A percentile compares a stretch with the other conserved stretches of the same genome.
These are phyloP conservation scores for Hypoxylon intermedium DNA, from an alignment of 495 filamentous ascomycete species.

Conservation along the genomic window DNA sequence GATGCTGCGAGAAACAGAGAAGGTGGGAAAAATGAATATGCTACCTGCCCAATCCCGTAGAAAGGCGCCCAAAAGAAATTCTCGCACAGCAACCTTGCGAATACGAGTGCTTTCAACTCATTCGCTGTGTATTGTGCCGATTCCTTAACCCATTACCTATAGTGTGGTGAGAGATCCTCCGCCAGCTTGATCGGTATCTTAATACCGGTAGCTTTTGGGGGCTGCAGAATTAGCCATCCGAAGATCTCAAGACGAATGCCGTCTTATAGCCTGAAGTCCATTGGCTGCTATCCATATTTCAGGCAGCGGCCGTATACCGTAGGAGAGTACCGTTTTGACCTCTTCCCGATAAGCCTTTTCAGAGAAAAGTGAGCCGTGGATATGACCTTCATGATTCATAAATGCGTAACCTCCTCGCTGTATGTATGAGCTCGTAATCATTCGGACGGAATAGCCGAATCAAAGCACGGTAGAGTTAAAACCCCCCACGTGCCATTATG, in stretches of 20 bases:
- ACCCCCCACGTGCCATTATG: constrained; percentile 13
- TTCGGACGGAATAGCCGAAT: constrained; percentile 26
- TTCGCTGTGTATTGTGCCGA: constrained; percentile 17
- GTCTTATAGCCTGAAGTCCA: constrained; percentile 38
- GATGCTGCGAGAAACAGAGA: constrained; percentile 33
- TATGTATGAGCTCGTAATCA: constrained; percentile 13
- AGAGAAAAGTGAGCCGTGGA: constrained; percentile 26
- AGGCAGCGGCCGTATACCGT: constrained; percentile 32
- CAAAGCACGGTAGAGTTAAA: constrained; percentile 13
- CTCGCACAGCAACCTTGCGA: constrained; percentile 24
- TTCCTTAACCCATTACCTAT: constrained; percentile 23
- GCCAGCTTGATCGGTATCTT: constrained; percentile 5
- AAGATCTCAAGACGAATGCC: constrained; percentile 26
- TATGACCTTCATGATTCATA: constrained; percentile 39
- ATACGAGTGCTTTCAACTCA: constrained; percentile 19
- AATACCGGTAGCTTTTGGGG: constrained; percentile 25
- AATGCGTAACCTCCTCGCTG: constrained; percentile 28
- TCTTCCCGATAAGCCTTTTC: constrained; percentile 35
- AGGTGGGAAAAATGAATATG: constrained; percentile 29
- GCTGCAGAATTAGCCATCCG: constrained; percentile 31
- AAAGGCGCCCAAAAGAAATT: constrained; percentile 22
- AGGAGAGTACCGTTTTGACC: constrained; percentile 42
- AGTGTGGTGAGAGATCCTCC: constrained; percentile 14
- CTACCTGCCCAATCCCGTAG: constrained; percentile 31
- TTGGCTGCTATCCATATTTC: constrained; percentile 33